Evolutionary conservation across 495 filamentous ascomycete species (phyloP), one percentile per base, ranked within the genome.

Genomic region (Penicillium psychrofluorescens): DNA sequence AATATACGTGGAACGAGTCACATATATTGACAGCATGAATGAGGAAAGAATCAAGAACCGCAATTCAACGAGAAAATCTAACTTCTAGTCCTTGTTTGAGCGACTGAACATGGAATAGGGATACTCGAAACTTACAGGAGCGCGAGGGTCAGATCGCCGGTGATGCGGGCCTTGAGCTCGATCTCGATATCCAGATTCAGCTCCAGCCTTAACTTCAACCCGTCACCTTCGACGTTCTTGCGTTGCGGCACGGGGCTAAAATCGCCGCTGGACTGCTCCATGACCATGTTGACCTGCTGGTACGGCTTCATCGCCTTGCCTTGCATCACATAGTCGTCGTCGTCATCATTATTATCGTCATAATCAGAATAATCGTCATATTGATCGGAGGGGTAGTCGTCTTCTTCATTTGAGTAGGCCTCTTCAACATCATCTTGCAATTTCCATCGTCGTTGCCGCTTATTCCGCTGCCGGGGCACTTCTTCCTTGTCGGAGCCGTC

Each of bases 111-210:
- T 6, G 22, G 22, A 22, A 22, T 3, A 22, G 22, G 22, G 22
- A 6, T 2, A 22, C 4, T 16, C 16, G 6, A 35, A 35, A 84
- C 86, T 74, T 80, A 91, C 88, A 95, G 77, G 46, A 95, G 72
- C 46, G 85, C 80, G 43, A 95, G 54, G 38, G 87, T 92, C 58
- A 95, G 66, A 66, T 95, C 90, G 58, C 90, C 88, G 47, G 90
- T 85, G 54, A 95, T 92, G 55, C 81, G 85, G 27, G 90, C 90
- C 76, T 94, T 94, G 3, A 95, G 66, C 61, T 89, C 81, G 11
- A 95, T 78, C 68, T 94, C 85, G 44, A 95, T 79, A 51, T 95
- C 90, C 38, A 95, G 63, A 63, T 95, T 94, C 45, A 95, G 61
- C 51, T 95, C 88, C 39, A 95, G 62, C 52, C 87, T 70, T 69